Conservation (phyloP, 306 rosid species). For the Glycyrrhiza uralensis region DNA sequence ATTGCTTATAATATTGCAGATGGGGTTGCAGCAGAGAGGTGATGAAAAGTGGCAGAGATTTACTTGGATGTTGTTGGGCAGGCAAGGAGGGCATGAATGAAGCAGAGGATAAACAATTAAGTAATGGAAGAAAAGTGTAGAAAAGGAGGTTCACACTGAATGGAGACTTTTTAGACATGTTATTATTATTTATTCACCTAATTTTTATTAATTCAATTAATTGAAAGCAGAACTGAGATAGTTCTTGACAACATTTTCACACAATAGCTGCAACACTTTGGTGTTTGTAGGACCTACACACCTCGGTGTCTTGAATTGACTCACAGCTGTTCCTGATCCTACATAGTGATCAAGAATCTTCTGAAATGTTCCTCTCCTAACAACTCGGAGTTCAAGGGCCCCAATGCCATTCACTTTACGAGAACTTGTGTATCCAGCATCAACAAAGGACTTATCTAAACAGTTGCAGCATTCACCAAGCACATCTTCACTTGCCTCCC, state of each 20-base stretch:
- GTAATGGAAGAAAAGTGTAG: background rate
- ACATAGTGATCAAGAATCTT: slow-evolving; percentile 67
- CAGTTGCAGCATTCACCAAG: slow-evolving; percentile 74
- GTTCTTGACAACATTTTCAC: slow-evolving; percentile 53
- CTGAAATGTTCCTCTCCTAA: slow-evolving; percentile 71
- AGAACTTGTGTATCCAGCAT: slow-evolving; percentile 65
- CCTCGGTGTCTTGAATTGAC: slow-evolving; percentile 89
- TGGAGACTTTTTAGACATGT: no score
- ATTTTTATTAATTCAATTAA: background rate
- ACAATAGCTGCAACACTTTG: slow-evolving; percentile 60
- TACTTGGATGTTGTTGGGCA: background rate
- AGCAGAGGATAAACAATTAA: background rate
- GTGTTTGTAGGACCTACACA: slow-evolving; percentile 54
- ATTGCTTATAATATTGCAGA: background rate
- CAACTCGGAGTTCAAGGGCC: slow-evolving; percentile 69
- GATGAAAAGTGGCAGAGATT: background rate
- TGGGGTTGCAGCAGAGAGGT: background rate
- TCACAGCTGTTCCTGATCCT: slow-evolving; percentile 55
- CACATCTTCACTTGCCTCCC: slow-evolving; percentile 61
- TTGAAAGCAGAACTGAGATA: slow-evolving; percentile 65
- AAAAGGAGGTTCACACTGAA: no score
- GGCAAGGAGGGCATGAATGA: no score
- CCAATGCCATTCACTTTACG: slow-evolving; percentile 64
- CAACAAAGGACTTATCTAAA: slow-evolving; percentile 65
- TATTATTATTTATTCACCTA: no score